Percentiles rank a stretch among this genome's conserved stretches.
Conservation (phyloP, 2,329 filamentous ascomycete species). For the Dothideomycetes sp. region DNA sequence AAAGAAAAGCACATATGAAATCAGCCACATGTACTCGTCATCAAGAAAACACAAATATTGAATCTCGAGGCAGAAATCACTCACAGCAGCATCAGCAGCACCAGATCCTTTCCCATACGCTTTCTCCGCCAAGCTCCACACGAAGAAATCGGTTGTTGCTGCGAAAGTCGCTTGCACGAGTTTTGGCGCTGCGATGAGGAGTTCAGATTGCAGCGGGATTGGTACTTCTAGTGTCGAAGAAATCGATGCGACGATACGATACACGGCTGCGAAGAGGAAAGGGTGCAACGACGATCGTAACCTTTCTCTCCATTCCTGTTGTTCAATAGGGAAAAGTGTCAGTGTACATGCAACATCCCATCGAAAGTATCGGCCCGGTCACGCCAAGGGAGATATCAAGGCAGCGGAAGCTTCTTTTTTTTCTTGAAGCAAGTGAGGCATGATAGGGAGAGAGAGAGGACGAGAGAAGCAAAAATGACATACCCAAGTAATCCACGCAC, state of each 20-base stretch:
- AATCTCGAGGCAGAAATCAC: constrained; percentile 25
- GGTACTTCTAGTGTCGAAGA: constrained; percentile 47
- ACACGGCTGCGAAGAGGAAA: constrained; percentile 69
- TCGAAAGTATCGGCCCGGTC: too few relatives aligned
- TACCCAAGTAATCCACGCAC: constrained; percentile 96
- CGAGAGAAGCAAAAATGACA: constrained; percentile 13
- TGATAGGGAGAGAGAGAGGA: too few relatives aligned
- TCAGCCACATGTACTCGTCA: too few relatives aligned
- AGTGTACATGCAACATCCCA: too few relatives aligned
- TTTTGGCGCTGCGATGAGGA: constrained; percentile 66
- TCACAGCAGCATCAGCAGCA: constrained; percentile 61
- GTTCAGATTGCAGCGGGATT: constrained; percentile 49
- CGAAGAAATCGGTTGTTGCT: constrained; percentile 73
- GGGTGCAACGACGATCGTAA: constrained; percentile 88
- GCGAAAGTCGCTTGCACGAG: constrained; percentile 68
- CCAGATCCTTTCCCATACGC: constrained; percentile 60
- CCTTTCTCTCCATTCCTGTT: constrained; percentile 82
- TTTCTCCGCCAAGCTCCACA: constrained; percentile 68
- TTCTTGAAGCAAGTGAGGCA: too few relatives aligned
- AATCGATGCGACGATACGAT: constrained; percentile 52
- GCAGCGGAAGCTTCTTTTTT: background rate
- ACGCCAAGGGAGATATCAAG: too few relatives aligned
- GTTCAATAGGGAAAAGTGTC: background rate
- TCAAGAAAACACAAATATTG: too few relatives aligned
- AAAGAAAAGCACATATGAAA: too few relatives aligned